Evolutionary conservation across 768 basidiomycete species (phyloP), one percentile per base, ranked within the genome.

Genomic region (Pisolithus microcarpus): DNA sequence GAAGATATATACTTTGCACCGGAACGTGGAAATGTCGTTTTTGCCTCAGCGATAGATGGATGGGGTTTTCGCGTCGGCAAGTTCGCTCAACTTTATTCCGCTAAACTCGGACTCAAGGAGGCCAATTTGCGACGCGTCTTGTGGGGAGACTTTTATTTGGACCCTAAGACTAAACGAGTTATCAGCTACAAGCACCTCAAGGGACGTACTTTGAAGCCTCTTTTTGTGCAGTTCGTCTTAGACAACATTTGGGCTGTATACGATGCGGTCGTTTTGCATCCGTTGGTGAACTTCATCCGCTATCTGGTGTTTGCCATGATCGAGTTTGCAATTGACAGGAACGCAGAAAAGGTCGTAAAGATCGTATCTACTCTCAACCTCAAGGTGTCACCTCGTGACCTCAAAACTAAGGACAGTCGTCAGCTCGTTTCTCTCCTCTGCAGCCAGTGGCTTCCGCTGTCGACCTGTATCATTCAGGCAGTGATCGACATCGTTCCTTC

Each of bases 171-270:
- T 40, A 98, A 96, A 69, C 79, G 82, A 57, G 88, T 98, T 37
- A 84, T 98, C 62, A 89, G 85, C 59, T 75, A 92, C 67, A 94
- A 92, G 69, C 88, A 94, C 68, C 77, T 97, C 52, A 81, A 79
- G 47, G 95, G 92, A 16, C 80, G 92, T 39, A 76, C 80, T 45
- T 69, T 98, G 64, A 98, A 98, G 71, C 91, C 94, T 10, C 76
- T 98, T 23, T 98, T 98, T 62, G 96, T 97, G 11, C 94, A 97
- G 70, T 95, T 98, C 58, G 86, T 99, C 11, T 70, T 99, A 56
- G 96, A 98, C 48, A 98, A 98, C 65, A 77, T 99, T 24, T 99
- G 95, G 94, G 87, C 90, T 15, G 87, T 96, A 10, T 99, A 98
- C 64, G 91, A 96, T 61, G 90, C 87, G 15, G 84, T 93, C 13